Base-by-base conservation (phyloP, 192 early-diverging fungal species). In the Rhizophagus prolifer region DNA sequence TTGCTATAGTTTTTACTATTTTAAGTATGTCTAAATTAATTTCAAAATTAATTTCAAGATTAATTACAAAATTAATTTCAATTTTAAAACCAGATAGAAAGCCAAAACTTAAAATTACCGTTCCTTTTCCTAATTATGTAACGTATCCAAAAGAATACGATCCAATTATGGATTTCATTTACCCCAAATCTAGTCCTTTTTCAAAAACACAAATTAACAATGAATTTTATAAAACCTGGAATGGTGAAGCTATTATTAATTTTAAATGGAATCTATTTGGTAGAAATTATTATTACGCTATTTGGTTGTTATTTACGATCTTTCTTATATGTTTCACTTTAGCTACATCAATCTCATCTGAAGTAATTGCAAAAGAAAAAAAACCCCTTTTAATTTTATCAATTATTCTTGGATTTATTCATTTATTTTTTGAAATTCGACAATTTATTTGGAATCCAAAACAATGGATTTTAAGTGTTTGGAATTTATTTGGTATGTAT, bases 191-290 rank as follows among this genome's bases (percentile, higher is more conserved):
- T 25, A 70, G 38, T 26, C 2, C 2, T 21, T 70, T 70, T 70
- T 4, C 26, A 63, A 14, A 63, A 63, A 10, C 61, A 63, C 19
- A 14, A n/a, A 10, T 8, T 63, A 4, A n/a, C n/a, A n/a, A 19
- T 36, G 68, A 44, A 70, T 44, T 70, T 38, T 70, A 46, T 70
- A 70, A 47, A 70, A 70, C 68, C 2, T 70, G 68, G 68, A 26
- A 70, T 70, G 68, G 68, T 5, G 38, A 70, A 70, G 68, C 68
- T 14, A 16, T 70, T 9, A 38, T 70, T 25, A 70, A 70, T 19
- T 70, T 70, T 47, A 70, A 70, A 46, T 70, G 68, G 68, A 38
- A 13, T 10, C 2, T 36, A 70, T 70, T 47, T 46, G 68, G 68
- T 14, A 5, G 16, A 26, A n/a, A n/a, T n/a, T 12, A 70, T 38